phyloP scores from a whole-genome alignment of 1,284 basidiomycete genomes.

The Trametes hirsuta region DNA sequence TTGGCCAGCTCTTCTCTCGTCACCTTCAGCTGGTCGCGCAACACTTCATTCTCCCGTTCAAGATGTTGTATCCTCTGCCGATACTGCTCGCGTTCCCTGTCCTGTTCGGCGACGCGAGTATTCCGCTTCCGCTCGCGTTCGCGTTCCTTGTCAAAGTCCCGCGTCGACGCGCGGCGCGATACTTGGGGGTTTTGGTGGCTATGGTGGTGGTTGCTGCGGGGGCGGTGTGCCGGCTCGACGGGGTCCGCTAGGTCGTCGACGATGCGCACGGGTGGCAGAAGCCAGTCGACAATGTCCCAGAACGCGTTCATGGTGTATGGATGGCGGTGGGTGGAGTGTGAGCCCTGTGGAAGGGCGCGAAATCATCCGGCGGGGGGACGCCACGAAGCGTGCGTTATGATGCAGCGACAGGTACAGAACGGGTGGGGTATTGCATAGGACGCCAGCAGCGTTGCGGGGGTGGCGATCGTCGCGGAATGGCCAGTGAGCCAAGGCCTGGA shows the following conservation, averaged over 20 bases:
- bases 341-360: conserved; percentile 4
- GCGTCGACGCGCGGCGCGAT: conserved; percentile 21
- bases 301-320: conserved; percentile 31
- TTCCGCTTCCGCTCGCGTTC: conserved; percentile 27
- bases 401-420: neutral
- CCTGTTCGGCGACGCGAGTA: conserved; percentile 17
- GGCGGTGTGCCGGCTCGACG: conserved; percentile 22
- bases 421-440: conserved; percentile 9
- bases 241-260: conserved; percentile 36
- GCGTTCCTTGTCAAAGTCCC: conserved; percentile 25
- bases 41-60: conserved; percentile 33
- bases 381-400: conserved; percentile 23
- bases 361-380: conserved; percentile 17
- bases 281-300: conserved; percentile 37
- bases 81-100: conserved; percentile 29
- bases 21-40: conserved; percentile 28
- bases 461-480: conserved; percentile 6
- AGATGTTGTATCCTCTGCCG: conserved; percentile 30
- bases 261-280: conserved; percentile 36
- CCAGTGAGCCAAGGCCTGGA: conserved; percentile 4
- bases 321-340: neutral
- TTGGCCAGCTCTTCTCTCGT: conserved; percentile 24
- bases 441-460: conserved; percentile 6
- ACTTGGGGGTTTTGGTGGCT: conserved; percentile 19
- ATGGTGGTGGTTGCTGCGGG: conserved; percentile 17